Evolutionary conservation across 106 monocot species (phyloP).

Genomic region (Vanilla planifolia): DNA sequence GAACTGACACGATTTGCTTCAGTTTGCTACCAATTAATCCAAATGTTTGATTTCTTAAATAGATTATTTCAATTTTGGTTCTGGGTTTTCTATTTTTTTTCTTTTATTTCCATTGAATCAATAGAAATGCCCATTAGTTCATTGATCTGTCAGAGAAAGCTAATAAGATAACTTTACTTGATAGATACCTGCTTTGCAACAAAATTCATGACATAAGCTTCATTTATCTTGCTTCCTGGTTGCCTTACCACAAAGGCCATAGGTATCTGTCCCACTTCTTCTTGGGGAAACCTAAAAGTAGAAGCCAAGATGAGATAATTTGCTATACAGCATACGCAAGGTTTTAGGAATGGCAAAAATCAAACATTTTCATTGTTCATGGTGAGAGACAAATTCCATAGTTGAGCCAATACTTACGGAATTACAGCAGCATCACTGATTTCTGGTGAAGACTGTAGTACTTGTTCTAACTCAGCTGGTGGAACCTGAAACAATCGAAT

Average conservation of each 20-base stretch:
- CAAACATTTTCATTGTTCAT: too few relatives aligned
- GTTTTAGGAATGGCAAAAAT: background rate
- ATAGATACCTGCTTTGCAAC: conserved; percentile 40
- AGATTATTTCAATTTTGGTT: too few relatives aligned
- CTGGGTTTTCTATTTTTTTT: too few relatives aligned
- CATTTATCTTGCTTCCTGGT: conserved; percentile 38
- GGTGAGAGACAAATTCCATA: too few relatives aligned
- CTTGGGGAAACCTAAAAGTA: conserved; percentile 40
- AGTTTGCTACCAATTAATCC: too few relatives aligned
- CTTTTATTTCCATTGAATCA: too few relatives aligned
- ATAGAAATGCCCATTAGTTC: too few relatives aligned
- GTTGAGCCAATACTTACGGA: conserved; percentile 45
- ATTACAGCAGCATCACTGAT: conserved; percentile 59
- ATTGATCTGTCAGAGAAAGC: too few relatives aligned
- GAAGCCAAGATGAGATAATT: background rate
- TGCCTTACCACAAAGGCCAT: conserved; percentile 50
- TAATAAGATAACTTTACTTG: too few relatives aligned
- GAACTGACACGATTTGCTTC: too few relatives aligned
- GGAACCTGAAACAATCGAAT: conserved; percentile 39
- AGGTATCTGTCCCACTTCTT: conserved; percentile 61
- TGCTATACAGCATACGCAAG: background rate
- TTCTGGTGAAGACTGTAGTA: conserved; percentile 36
- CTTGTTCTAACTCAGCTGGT: conserved; percentile 51
- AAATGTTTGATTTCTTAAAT: too few relatives aligned
- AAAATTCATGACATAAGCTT: conserved; percentile 36